Percentiles rank a stretch among this genome's conserved stretches.
Evolutionary conservation across 441 rosid species (phyloP).

Genomic region (Hura crepitans): DNA sequence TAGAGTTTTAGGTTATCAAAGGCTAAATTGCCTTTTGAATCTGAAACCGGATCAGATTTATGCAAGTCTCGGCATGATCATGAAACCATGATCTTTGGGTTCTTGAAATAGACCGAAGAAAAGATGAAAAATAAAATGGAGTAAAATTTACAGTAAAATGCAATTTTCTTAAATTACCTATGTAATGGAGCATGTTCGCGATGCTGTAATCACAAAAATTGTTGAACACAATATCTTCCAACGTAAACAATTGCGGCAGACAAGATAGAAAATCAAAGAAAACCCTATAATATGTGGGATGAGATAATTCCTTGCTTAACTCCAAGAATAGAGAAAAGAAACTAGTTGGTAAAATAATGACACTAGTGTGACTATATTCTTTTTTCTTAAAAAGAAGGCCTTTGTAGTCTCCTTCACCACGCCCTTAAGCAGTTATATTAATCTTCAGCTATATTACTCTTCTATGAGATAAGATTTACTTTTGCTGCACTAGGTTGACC

Average conservation of each 20-base stretch:
- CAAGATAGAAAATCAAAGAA: too few relatives aligned
- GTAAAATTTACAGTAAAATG: neutral
- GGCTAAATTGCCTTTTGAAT: neutral
- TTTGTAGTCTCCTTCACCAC: neutral
- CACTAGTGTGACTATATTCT: neutral
- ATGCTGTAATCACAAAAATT: too few relatives aligned
- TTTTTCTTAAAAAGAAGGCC: neutral
- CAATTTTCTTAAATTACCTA: neutral
- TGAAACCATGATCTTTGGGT: too few relatives aligned
- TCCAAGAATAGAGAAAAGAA: neutral
- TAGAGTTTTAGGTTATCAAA: neutral
- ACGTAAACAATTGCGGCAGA: too few relatives aligned
- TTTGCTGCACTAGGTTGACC: slow-evolving; percentile 67
- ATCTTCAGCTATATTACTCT: neutral
- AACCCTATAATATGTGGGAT: too few relatives aligned
- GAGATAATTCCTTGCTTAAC: neutral
- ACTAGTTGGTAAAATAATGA: neutral
- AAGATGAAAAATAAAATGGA: neutral
- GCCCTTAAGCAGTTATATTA: neutral
- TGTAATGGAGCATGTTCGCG: neutral
- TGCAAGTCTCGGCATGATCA: neutral
- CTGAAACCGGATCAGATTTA: neutral
- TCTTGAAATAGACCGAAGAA: neutral
- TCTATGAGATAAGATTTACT: slow-evolving; percentile 6
- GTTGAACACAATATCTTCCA: too few relatives aligned